Evolutionary conservation across 2,329 filamentous ascomycete species (phyloP), one percentile per base, ranked within the genome.

Genomic region (Arthrobotrys pseudoclavata): DNA sequence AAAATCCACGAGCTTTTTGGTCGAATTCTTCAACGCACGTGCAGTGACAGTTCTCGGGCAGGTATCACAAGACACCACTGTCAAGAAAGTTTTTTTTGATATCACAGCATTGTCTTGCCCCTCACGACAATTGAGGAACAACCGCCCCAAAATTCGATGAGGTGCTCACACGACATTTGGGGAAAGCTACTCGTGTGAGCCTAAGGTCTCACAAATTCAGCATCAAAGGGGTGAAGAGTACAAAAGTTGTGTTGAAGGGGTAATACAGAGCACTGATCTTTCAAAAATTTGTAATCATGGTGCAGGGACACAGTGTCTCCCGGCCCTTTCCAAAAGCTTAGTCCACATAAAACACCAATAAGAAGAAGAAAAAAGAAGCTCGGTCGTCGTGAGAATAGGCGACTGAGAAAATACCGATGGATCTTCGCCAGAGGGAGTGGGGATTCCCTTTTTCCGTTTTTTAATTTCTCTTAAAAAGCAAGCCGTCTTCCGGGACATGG

Each of bases 101-200:
- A 60, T 60, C 55, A 26, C 34, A 31, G 34, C 4, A 22, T 57
- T 22, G 52, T 37, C 52, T 37, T 53, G 24, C 52, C 52, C 52
- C 52, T 57, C 52, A 37, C 52, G 50, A 53, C 34, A 9, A 37
- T 37, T 37, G 34, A 37, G 5, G 6, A 7, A 29, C 7, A 29
- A 37, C 2, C 34, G 2, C 9, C 37, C 13, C 5, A 18, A 37
- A n/a, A 37, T 20, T 18, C n/a, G 50, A 57, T 57, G 31, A 34
- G 63, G 20, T 69, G 72, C 72, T 76, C 66, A 76, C 72, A 70
- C 72, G 72, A 70, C 72, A 70, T 60, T 47, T 57, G 42, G 20
- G 34, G 53, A 37, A 22, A 76, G 64, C 48, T 52, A 48, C 53
- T 76, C 71, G 71, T 64, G 71, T 69, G 64, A 76, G 47, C 37